Evolutionary conservation across 768 basidiomycete species (phyloP).

Genomic region (Exsudoporus frostii): DNA sequence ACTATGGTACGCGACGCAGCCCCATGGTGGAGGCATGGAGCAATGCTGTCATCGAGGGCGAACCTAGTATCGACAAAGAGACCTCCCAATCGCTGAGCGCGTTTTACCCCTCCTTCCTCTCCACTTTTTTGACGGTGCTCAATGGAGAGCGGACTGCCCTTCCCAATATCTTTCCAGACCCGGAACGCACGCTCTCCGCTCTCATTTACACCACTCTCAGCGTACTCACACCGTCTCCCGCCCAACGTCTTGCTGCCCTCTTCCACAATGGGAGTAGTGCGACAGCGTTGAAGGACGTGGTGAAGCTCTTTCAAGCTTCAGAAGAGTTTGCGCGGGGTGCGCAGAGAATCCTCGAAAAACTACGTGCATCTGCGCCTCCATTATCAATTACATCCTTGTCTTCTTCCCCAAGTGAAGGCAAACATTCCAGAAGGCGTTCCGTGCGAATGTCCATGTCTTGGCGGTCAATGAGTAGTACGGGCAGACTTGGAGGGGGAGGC

Average conservation of each 20-base stretch:
- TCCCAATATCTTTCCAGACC: conserved; percentile 86
- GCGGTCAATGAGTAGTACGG: conserved; percentile 37
- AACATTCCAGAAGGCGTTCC: conserved; percentile 50
- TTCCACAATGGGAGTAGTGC: conserved; percentile 59
- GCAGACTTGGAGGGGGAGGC: conserved; percentile 15
- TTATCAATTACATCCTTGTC: conserved; percentile 18
- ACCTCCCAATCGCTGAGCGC: conserved; percentile 47
- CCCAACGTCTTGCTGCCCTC: conserved; percentile 72
- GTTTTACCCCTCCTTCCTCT: conserved; percentile 76
- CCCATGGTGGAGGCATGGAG: conserved; percentile 70
- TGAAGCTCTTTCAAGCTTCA: conserved; percentile 66
- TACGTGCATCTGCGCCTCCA: conserved; percentile 38
- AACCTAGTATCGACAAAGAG: conserved; percentile 42
- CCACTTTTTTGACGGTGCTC: conserved; percentile 61
- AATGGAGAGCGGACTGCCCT: conserved; percentile 70
- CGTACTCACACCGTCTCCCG: conserved; percentile 75
- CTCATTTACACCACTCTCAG: conserved; percentile 83
- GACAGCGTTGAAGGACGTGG: conserved; percentile 63
- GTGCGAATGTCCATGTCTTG: conserved; percentile 65
- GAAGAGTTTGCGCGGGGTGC: conserved; percentile 78
- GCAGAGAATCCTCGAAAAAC: conserved; percentile 76
- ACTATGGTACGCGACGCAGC: conserved; percentile 79
- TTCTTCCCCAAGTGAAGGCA: conserved; percentile 22
- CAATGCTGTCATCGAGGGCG: conserved; percentile 42
- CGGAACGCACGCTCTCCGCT: conserved; percentile 67